These are phyloP conservation scores for Abeoforma whisleri DNA, from an alignment of 78 protist species.

Conservation along the genomic window DNA sequence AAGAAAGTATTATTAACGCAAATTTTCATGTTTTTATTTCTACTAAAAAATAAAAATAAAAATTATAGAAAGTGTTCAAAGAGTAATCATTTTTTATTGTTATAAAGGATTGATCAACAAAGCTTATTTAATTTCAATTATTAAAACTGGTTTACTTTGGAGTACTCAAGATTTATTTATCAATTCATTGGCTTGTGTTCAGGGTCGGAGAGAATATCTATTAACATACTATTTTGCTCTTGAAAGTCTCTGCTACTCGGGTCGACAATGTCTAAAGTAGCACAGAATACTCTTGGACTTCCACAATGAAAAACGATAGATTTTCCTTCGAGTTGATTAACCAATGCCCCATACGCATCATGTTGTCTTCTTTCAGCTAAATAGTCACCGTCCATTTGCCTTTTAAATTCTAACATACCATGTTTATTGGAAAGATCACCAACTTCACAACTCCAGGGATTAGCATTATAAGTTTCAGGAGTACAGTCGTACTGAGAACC, in stretches of 20 bases:
- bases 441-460: constrained; percentile 14
- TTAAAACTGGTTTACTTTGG: too few species aligned
- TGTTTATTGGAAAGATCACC: neutral
- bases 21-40: too few species aligned
- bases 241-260: neutral
- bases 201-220: too few species aligned
- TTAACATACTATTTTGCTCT: neutral
- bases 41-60: too few species aligned
- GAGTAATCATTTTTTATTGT: too few species aligned
- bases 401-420: neutral
- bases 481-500: neutral
- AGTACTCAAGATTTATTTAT: too few species aligned
- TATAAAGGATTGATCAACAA: too few species aligned
- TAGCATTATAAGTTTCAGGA: neutral
- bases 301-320: constrained; percentile 10
- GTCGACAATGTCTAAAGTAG: neutral
- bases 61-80: too few species aligned
- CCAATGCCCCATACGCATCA: neutral
- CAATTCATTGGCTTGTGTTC: too few species aligned
- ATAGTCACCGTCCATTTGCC: neutral
- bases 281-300: constrained; percentile 19
- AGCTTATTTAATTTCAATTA: too few species aligned
- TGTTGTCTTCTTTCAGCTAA: neutral
- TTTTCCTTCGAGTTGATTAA: neutral
- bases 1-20: too few species aligned